Base-by-base conservation (phyloP, 768 basidiomycete species). In the Floccularia luteovirens region DNA sequence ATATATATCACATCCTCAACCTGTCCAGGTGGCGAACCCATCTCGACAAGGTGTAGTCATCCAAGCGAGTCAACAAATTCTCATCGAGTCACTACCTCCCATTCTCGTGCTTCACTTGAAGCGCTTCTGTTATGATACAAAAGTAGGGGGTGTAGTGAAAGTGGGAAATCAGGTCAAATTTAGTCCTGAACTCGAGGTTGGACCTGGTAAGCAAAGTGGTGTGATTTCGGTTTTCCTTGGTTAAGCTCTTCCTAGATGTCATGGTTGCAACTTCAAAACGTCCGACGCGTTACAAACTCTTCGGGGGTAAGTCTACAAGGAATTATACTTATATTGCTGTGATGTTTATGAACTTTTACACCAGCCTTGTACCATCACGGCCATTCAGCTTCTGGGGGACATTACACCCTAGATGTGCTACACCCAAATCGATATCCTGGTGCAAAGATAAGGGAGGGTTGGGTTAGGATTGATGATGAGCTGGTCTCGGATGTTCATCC, bases 391-490 rank as follows among this genome's bases (percentile, higher is more conserved):
- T 82, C 82, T 1, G 91, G 92, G 2, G 94, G 94, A 1, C 94
- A 97, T 60, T 98, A 97, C 63, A 98, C 93, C 2, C 75, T 94
- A 34, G 86, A 91, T 51, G 85, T 93, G 7, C 65, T 93, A 2
- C 82, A 89, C 49, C 85, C 83, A 2, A 74, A 75, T 47, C 70
- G 80, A 24, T 75, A 72, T 56, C 62, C 70, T 7, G 53, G 46
- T 41, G 51, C 54, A 20, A 70, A 71, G 40, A 63, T 68, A 1
- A 67, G 71, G 4, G 79, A 86, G 42, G 82, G 77, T 7, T 97
- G 94, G 94, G 70, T 96, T 44, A 80, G 93, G 36, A 85, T 97
- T 39, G 93, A 98, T 58, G 94, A 97, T 54, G 93, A 96, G 58
- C 64, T 82, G 7, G 83, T 93, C 19, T 79, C 79, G 24, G 79